A percentile compares a stretch with the other conserved stretches of the same genome.
Conservation (phyloP, 1,284 basidiomycete genomes). For the Trichosporon coremiiforme region DNA sequence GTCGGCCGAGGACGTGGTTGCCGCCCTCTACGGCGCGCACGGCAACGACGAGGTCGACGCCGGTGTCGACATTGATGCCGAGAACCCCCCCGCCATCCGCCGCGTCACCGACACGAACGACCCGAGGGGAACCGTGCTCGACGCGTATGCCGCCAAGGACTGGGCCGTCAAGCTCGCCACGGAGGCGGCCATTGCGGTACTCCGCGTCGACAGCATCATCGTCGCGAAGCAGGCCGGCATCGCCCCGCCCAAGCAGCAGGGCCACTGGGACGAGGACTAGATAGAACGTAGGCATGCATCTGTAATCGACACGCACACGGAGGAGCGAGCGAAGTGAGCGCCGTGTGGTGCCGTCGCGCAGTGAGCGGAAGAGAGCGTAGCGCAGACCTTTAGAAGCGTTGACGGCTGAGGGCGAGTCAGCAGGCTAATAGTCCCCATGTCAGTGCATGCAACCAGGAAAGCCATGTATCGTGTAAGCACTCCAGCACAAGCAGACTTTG, state of each 20-base stretch:
- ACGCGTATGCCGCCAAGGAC: conserved; percentile 56
- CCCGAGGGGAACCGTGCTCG: conserved; percentile 37
- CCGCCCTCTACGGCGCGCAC: conserved; percentile 86
- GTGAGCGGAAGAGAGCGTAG: no score
- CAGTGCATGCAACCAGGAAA: no score
- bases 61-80: conserved; percentile 88
- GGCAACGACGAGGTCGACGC: conserved; percentile 61
- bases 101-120: conserved; percentile 30
- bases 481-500: no score
- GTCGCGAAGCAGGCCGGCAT: conserved; percentile 88
- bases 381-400: no score
- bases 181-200: conserved; percentile 89
- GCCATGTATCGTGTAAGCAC: no score
- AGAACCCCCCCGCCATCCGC: conserved; percentile 40
- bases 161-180: conserved; percentile 62
- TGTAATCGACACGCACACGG: conserved; percentile 9
- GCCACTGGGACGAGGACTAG: conserved; percentile 59
- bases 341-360: no score
- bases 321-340: neutral
- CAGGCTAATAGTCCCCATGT: no score
- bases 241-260: conserved; percentile 56
- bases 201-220: conserved; percentile 97
- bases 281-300: conserved; percentile 13
- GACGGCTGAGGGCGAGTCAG: no score
- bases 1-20: conserved; percentile 89